Conservation (phyloP, 2,329 filamentous ascomycete species). For the Cercospora canescens region DNA sequence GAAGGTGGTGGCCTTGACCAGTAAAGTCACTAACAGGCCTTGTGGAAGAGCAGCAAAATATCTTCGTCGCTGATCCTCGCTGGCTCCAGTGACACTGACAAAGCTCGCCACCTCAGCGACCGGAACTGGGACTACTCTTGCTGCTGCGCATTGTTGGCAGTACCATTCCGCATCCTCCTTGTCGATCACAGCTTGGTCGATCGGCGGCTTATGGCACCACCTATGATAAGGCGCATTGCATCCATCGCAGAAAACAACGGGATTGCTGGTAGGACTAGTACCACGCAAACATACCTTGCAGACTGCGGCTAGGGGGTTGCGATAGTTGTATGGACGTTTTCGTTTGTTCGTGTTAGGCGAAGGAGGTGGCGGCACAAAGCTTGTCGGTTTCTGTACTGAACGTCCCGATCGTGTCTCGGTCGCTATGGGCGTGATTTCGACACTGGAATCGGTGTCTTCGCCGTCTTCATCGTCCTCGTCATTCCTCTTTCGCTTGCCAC, state of each 20-base stretch:
- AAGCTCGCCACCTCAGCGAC: slow-evolving; percentile 44
- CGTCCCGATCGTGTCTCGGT: slow-evolving; percentile 76
- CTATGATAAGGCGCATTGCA: slow-evolving; percentile 82
- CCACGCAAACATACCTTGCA: slow-evolving; percentile 74
- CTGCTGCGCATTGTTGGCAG: slow-evolving; percentile 62
- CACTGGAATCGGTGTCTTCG: slow-evolving; percentile 32
- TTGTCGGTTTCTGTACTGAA: slow-evolving; percentile 65
- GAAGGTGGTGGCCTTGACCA: slow-evolving; percentile 61
- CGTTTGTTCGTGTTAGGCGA: slow-evolving; percentile 52
- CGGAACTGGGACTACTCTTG: slow-evolving; percentile 44
- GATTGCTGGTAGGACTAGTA: slow-evolving; percentile 70
- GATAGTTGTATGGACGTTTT: slow-evolving; percentile 58
- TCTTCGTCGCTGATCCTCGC: slow-evolving; percentile 26
- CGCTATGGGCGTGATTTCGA: slow-evolving; percentile 55
- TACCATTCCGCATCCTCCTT: slow-evolving; percentile 71
- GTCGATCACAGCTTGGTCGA: slow-evolving; percentile 67
- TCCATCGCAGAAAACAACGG: slow-evolving; percentile 82
- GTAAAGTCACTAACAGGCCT: slow-evolving; percentile 62
- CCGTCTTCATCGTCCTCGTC: slow-evolving; percentile 38
- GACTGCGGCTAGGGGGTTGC: slow-evolving; percentile 58
- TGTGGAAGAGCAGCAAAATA: slow-evolving; percentile 65
- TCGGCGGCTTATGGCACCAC: slow-evolving; percentile 74
- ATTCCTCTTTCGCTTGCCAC: slow-evolving; percentile 38
- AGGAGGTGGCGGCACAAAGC: slow-evolving; percentile 59
- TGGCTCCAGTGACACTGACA: slow-evolving; percentile 39